Base-by-base conservation (phyloP, 352 stramenopile species). In the Phytophthora crassamura region DNA sequence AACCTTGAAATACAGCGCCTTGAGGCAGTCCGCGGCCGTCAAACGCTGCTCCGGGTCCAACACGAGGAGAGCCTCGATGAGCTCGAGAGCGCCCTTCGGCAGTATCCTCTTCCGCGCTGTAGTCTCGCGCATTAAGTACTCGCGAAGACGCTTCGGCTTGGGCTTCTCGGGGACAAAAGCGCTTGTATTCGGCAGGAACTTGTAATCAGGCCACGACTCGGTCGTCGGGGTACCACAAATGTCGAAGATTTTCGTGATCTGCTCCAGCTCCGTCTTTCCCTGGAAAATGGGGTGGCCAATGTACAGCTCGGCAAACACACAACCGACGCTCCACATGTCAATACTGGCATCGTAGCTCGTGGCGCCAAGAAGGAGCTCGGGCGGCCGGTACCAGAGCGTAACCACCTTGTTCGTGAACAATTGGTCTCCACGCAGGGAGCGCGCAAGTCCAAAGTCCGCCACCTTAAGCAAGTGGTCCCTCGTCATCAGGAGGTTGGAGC, bases 341-440 rank as follows among this genome's bases (percentile, higher is more conserved):
- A 99, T 97, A 35, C 81, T 97, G 7, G 86, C 85, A 35, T 96
- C 89, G 71, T 99, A 99, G 52, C 79, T 89, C 2, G 93, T 98
- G n/a, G 84, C 93, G 7, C 95, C 93, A 10, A 99, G 80, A 20
- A 99, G 74, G 4, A 99, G 82, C 74, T 99, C 96, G 0, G 96
- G 96, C 4, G 94, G 85, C 0, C 96, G 84, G 64, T 99, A 99
- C 96, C 96, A 99, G 8, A 97, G 73, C 30, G 96, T 99, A 11
- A 98, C 95, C 3, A 99, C 96, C 61, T 99, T 98, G 86, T 99
- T 98, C 10, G 94, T 98, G 56, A 95, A 96, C 7, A 93, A 70
- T 58, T 94, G 84, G 43, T 96, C 88, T 25, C 87, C 88, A 30
- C 83, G 83, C 58, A 95, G 88, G 0, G 88, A 95, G 18, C 88